Percentiles rank a stretch among this genome's conserved stretches.
These are phyloP conservation scores for Thymus mandschuricus DNA, from an alignment of 257 asterid genomes.

Conservation along the genomic window DNA sequence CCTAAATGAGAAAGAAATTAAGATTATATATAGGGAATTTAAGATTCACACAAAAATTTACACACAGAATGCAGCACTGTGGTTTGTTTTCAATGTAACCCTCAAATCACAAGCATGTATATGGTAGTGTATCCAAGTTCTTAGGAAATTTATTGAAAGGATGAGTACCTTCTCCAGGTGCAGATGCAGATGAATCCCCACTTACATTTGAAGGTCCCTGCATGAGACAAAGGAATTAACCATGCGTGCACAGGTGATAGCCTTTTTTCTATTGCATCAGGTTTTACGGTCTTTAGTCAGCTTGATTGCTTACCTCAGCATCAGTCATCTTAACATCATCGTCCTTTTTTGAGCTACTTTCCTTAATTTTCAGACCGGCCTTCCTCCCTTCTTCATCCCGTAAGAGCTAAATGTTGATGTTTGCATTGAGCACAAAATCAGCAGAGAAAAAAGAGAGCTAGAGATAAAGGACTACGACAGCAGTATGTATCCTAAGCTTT, in stretches of 20 bases:
- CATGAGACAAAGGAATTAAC: slow-evolving; percentile 28
- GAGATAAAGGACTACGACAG: slow-evolving; percentile 6
- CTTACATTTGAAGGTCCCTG: slow-evolving; percentile 80
- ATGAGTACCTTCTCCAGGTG: slow-evolving; percentile 62
- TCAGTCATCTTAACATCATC: slow-evolving; percentile 82
- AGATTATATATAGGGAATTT: slow-evolving; percentile 11
- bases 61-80: slow-evolving; percentile 8
- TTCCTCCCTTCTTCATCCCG: slow-evolving; percentile 96
- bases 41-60: slow-evolving; percentile 16
- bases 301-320: slow-evolving; percentile 61
- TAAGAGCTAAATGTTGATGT: slow-evolving; percentile 53
- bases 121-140: slow-evolving; percentile 11
- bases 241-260: slow-evolving; percentile 1
- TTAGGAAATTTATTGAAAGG: slow-evolving; percentile 16
- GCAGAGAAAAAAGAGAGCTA: slow-evolving; percentile 6
- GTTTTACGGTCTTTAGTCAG: slow-evolving; percentile 14
- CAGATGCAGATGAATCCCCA: slow-evolving; percentile 60
- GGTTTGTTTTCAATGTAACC: slow-evolving; percentile 2
- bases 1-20: slow-evolving; percentile 34
- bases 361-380: slow-evolving; percentile 71
- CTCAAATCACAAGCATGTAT: neutral
- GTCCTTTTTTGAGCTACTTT: slow-evolving; percentile 53
- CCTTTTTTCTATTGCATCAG: slow-evolving; percentile 7
- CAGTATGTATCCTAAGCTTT: slow-evolving; percentile 11
- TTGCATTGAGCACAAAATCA: slow-evolving; percentile 22